Base-by-base conservation (phyloP, 768 basidiomycete species). In the Cantharellus anzutake region DNA sequence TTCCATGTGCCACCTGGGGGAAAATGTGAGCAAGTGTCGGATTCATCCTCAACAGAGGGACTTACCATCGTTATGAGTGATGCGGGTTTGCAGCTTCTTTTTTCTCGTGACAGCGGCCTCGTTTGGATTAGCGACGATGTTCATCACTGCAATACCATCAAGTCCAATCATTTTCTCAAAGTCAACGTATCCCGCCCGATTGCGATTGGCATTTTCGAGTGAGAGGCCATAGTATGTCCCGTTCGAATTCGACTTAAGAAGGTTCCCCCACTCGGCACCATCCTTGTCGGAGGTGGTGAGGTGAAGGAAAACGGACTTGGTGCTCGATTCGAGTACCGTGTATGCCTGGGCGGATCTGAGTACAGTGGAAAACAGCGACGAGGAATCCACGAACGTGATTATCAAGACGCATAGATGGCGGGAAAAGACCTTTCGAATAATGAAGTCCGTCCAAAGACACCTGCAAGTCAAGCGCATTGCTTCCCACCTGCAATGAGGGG, bases 81-180 rank as follows among this genome's bases (percentile, higher is more conserved):
- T 97, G 58, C 83, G 73, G 3, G 82, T 84, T 71, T 89, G 86
- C 20, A 98, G 70, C 59, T 76, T 73, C 75, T 98, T 98, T 51
- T 67, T 70, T 3, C 82, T 80, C 0, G 81, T 79, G 3, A 94
- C 67, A 3, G 74, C 71, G 0, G 92, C 91, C 56, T 89, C 82
- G 0, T 75, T 72, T 0, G 89, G 76, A 66, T 98, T 96, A 3
- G 83, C 71, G 4, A 99, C 90, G 42, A 97, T 66, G 66, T 99
- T 99, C 64, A 93, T 78, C 53, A 99, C 71, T 3, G 94, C 94
- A 63, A 99, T 94, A 0, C 96, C 96, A 68, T 98, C 93, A 56
- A 99, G 71, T 5, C 92, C 93, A 60, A 86, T 80, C 78, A 97
- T 85, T 75, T 98, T 99, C 73, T 99, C 96, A 64, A 98, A 99